Evolutionary conservation across 352 stramenopile genomes (phyloP), one percentile per base, ranked within the genome.

Genomic region (Globisporangium sylvaticum): DNA sequence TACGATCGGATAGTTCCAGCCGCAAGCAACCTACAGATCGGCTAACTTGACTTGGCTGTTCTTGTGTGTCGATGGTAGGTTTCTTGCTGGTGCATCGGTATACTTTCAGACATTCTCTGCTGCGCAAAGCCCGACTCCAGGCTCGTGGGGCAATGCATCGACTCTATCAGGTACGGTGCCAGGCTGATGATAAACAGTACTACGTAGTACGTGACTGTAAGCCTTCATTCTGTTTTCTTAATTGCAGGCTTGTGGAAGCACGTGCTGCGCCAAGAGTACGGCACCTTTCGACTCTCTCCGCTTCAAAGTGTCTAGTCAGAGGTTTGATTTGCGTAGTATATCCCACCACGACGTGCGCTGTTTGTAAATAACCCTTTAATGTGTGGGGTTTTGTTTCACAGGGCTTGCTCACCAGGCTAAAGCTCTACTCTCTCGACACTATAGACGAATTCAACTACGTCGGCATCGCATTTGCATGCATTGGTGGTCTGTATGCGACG

Each of bases 141-240:
- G 94, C 9, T 96, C 87, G 1, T 98, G 95, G 94, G 95, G 95
- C n/a, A 75, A 98, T 68, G 78, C 94, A 4, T 91, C 83, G 3
- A 91, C 76, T 29, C 24, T 95, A 5, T 12, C 37, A 56, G 95
- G 94, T 67, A 22, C 39, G n/a, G n/a, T n/a, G n/a, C n/a, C n/a
- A n/a, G n/a, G n/a, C n/a, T n/a, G n/a, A n/a, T n/a, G n/a, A n/a
- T n/a, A n/a, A n/a, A n/a, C n/a, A n/a, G n/a, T n/a, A n/a, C n/a
- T n/a, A n/a, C n/a, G n/a, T n/a, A n/a, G n/a, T n/a, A n/a, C n/a
- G n/a, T n/a, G n/a, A n/a, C n/a, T n/a, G n/a, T n/a, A n/a, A n/a
- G n/a, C n/a, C n/a, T n/a, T n/a, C n/a, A n/a, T n/a, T n/a, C n/a
- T 27, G 8, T n/a, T 5, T 18, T 20, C 9, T 27, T 32, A 24